Conservation (phyloP, 2,329 filamentous ascomycete genomes). For the Microcyclospora tardicrescens region DNA sequence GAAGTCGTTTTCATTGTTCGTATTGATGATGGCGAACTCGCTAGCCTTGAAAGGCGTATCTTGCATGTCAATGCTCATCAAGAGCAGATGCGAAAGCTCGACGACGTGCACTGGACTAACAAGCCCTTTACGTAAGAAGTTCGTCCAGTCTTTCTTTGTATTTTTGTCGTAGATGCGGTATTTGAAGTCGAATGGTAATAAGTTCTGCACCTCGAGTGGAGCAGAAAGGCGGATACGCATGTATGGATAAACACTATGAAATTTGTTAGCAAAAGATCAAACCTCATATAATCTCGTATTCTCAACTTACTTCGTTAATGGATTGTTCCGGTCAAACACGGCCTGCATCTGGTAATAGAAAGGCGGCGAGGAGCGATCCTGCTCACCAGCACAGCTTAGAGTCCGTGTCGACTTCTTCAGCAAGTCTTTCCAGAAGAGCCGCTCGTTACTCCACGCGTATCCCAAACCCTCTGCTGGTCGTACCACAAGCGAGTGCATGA, state of each 20-base stretch:
- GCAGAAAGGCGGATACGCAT: constrained; percentile 89
- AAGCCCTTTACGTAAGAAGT: constrained; percentile 91
- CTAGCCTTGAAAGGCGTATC: constrained; percentile 89
- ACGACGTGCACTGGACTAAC: constrained; percentile 96
- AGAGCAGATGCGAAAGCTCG: constrained; percentile 80
- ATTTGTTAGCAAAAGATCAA: constrained; percentile 22
- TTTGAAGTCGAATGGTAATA: constrained; percentile 96
- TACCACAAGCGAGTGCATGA: constrained; percentile 74
- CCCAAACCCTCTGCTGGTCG: constrained; percentile 93
- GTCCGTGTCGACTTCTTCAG: constrained; percentile 74
- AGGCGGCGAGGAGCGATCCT: constrained; percentile 59
- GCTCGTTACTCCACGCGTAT: constrained; percentile 85
- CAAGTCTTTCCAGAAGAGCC: constrained; percentile 84
- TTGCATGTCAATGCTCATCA: constrained; percentile 92
- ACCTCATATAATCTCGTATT: background rate
- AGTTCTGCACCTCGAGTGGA: constrained; percentile 84
- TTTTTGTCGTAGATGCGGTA: constrained; percentile 98
- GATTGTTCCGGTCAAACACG: constrained; percentile 69
- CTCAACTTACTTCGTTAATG: constrained; percentile 52
- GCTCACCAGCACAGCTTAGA: constrained; percentile 76
- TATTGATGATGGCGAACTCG: constrained; percentile 95
- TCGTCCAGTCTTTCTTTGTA: constrained; percentile 97
- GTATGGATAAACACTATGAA: constrained; percentile 64
- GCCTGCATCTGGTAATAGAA: constrained; percentile 97
- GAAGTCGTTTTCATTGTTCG: constrained; percentile 77